Percentiles rank a stretch among this genome's conserved stretches.
phyloP scores from a whole-genome alignment of 495 filamentous ascomycete species.

The Xylaria castorea region DNA sequence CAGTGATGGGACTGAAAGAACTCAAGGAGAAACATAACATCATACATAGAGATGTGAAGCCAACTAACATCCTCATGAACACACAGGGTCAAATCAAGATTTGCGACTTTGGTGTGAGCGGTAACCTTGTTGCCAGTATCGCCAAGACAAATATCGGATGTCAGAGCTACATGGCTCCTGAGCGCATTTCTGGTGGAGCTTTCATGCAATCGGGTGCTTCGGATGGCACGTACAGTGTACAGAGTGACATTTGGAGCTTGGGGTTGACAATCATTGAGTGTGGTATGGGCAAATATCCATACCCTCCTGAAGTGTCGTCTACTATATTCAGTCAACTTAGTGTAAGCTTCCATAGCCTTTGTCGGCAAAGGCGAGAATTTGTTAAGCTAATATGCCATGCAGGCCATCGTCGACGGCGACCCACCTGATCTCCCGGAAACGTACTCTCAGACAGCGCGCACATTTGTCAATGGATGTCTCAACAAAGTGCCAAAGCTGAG shows the following conservation, averaged over 20 bases:
- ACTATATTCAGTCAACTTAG: conserved; percentile 98
- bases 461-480: conserved; percentile 88
- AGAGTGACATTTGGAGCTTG: conserved; percentile 97
- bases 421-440: conserved; percentile 84
- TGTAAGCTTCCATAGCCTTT: conserved; percentile 63
- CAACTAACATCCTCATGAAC: conserved; percentile 95
- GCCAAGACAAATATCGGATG: conserved; percentile 99
- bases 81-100: conserved; percentile 93
- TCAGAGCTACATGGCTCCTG: conserved; percentile 99
- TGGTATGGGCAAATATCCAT: conserved; percentile 92
- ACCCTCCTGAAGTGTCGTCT: conserved; percentile 96
- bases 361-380: neutral
- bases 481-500: conserved; percentile 91
- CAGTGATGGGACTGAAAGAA: conserved; percentile 86
- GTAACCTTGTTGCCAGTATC: conserved; percentile 95
- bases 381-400: conserved; percentile 31
- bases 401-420: conserved; percentile 98
- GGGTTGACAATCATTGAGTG: conserved; percentile 97
- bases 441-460: conserved; percentile 79
- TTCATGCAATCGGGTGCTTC: conserved; percentile 74
- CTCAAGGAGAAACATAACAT: conserved; percentile 99
- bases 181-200: conserved; percentile 88
- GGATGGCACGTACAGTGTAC: conserved; percentile 92
- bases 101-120: conserved; percentile 97
- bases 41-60: conserved; percentile 98